Base-by-base conservation (phyloP, 768 basidiomycete species). In the Hemileccinum rubropunctum region DNA sequence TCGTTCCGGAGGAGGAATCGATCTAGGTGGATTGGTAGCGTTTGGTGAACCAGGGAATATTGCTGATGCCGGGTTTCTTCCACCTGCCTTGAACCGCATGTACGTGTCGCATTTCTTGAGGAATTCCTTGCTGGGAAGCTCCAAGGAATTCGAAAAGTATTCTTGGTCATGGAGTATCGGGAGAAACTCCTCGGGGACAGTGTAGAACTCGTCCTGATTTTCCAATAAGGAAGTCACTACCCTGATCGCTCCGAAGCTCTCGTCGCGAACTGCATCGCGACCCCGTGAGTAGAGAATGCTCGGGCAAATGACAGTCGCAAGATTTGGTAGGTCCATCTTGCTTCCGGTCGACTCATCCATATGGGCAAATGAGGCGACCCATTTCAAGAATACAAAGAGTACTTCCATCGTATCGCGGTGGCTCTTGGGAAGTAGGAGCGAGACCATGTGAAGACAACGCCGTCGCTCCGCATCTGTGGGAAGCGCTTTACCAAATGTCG, bases 281-380 rank as follows among this genome's bases (percentile, higher is more conserved):
- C 87, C 86, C 49, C 88, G 79, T 35, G 91, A 87, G 67, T 95
- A 97, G 34, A 99, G 82, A 55, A 99, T 98, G 61, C 92, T 98
- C n/a, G 97, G 97, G 62, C 89, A 88, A 58, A 98, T 95, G 70
- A 98, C 95, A 9, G 93, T 98, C 32, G 97, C 93, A 57, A 99
- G 79, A 68, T 99, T 99, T 15, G 79, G 79, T 41, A 98, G 75
- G 69, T 99, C 97, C 97, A 99, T 99, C 74, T 95, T 95, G 72
- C 91, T 95, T 36, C 95, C 95, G 0, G 95, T 98, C 63, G 91
- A 91, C 58, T 94, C 92, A 62, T 98, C 95, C 75, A 95, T 84
- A 70, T 99, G 95, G 42, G 97, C 93, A 67, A 99, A 99, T 2
- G 94, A 97, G 10, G 95, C 95, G 11, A 99, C 97, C 97, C 97